Conservation (phyloP, 2,329 filamentous ascomycete genomes). For the Fusarium oxysporum region DNA sequence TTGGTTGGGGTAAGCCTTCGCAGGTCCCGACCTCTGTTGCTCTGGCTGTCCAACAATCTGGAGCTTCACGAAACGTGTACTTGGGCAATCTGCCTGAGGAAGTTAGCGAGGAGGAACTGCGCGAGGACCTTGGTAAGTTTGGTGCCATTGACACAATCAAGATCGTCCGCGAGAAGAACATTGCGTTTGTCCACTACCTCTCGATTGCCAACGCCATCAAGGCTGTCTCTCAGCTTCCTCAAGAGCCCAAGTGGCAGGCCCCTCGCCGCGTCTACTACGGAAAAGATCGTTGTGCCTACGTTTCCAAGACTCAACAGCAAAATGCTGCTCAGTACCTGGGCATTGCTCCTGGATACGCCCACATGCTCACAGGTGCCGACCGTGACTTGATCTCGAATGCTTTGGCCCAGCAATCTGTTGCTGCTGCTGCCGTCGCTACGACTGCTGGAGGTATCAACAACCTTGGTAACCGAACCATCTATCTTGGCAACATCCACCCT, state of each 20-base stretch:
- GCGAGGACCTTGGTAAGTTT: constrained; percentile 95
- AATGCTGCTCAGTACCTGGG: constrained; percentile 98
- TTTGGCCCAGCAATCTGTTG: constrained; percentile 95
- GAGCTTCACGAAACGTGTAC: constrained; percentile 96
- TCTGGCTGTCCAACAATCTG: constrained; percentile 96
- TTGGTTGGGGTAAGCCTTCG: constrained; percentile 98
- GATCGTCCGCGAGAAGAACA: constrained; percentile 96
- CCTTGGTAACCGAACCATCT: constrained; percentile 96
- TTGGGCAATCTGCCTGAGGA: constrained; percentile 94
- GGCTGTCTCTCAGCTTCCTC: constrained; percentile 93
- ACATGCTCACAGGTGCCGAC: constrained; percentile 95
- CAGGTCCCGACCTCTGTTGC: constrained; percentile 97
- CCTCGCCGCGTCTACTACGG: constrained; percentile 97
- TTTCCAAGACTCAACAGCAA: constrained; percentile 99
- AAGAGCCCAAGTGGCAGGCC: constrained; percentile 96
- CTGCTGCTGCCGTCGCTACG: constrained; percentile 94
- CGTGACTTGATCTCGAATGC: constrained; percentile 97
- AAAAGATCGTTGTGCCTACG: constrained; percentile 97
- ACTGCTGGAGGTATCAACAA: constrained; percentile 98
- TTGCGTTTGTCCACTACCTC: constrained; percentile 97
- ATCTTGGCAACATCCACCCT: constrained; percentile 97
- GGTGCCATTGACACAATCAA: constrained; percentile 97
- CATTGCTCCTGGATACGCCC: constrained; percentile 95
- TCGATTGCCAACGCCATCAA: constrained; percentile 99
- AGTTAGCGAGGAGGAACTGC: constrained; percentile 88